phyloP scores from a whole-genome alignment of 352 stramenopile species.

The Phytophthora pini region DNA sequence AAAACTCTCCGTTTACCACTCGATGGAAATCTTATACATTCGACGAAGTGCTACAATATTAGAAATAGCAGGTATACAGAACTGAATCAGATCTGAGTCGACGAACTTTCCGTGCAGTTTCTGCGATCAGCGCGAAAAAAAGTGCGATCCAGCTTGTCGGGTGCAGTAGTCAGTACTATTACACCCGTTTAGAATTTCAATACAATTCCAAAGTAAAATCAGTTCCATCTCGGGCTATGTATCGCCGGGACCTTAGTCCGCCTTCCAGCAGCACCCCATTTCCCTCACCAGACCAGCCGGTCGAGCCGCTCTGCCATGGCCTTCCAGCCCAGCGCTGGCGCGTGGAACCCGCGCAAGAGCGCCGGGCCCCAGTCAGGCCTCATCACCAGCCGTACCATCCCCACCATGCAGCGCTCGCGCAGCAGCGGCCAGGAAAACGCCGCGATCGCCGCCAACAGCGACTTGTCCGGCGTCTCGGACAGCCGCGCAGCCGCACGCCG shows the following conservation, averaged over 20 bases:
- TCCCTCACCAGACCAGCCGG: slow-evolving; percentile 13
- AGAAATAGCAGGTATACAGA: too few species aligned
- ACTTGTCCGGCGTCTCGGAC: slow-evolving; percentile 3
- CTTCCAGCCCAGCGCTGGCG: slow-evolving; percentile 16
- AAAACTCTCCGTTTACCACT: too few species aligned
- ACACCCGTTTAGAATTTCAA: not conserved
- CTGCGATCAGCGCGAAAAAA: slow-evolving; percentile 11
- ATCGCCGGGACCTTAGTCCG: slow-evolving; percentile 5
- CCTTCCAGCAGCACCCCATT: slow-evolving; percentile 16
- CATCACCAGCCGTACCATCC: slow-evolving; percentile 25
- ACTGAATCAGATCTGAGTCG: too few species aligned
- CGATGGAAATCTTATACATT: too few species aligned
- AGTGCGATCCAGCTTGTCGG: not conserved
- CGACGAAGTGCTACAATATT: too few species aligned
- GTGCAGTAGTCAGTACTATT: too few species aligned
- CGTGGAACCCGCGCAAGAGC: slow-evolving; percentile 17
- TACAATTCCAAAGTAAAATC: slow-evolving; percentile 21
- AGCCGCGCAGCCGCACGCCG: slow-evolving; percentile 29
- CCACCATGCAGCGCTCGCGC: slow-evolving; percentile 26
- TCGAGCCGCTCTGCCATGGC: slow-evolving; percentile 13
- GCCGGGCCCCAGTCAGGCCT: not conserved
- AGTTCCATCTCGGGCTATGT: slow-evolving; percentile 9
- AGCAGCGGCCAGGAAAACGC: slow-evolving; percentile 29
- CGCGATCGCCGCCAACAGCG: slow-evolving; percentile 11
- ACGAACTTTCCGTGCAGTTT: slow-evolving; percentile 25